Percentiles rank a stretch among this genome's conserved stretches.
These are phyloP conservation scores for Prototheca cutis DNA, from an alignment of 163 green algal genomes.

Conservation along the genomic window DNA sequence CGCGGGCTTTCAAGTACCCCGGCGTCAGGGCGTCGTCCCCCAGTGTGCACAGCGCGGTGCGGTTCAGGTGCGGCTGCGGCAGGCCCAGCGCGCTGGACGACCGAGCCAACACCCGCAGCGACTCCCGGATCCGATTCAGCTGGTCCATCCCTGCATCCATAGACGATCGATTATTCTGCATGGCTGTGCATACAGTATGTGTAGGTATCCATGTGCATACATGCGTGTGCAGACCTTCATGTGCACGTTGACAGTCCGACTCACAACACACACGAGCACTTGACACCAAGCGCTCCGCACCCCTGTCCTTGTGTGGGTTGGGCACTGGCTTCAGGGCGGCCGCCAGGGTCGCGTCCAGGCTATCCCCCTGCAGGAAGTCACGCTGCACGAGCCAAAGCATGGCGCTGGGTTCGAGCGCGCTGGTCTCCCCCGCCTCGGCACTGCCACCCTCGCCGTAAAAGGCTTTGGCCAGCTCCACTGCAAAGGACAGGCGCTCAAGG, in stretches of 20 bases:
- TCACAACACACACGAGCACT: too few relatives aligned
- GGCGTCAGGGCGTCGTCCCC: slow-evolving; percentile 60
- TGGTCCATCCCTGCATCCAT: slow-evolving; percentile 47
- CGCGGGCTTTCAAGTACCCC: slow-evolving; percentile 55
- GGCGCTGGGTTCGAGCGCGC: neutral
- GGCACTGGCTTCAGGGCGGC: slow-evolving; percentile 43
- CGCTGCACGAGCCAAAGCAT: slow-evolving; percentile 89
- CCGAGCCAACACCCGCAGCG: neutral
- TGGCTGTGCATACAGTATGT: too few relatives aligned
- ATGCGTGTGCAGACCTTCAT: too few relatives aligned
- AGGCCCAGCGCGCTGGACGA: slow-evolving; percentile 54
- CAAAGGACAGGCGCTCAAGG: slow-evolving; percentile 84
- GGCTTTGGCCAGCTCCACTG: slow-evolving; percentile 62
- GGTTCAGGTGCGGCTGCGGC: slow-evolving; percentile 80
- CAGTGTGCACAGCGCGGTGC: slow-evolving; percentile 80
- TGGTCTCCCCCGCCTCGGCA: neutral
- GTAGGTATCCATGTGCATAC: too few relatives aligned
- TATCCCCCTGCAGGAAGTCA: slow-evolving; percentile 76
- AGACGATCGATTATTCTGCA: too few relatives aligned
- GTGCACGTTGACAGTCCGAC: too few relatives aligned
- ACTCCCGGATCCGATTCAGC: slow-evolving; percentile 35
- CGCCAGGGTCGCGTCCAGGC: slow-evolving; percentile 56
- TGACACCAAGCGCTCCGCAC: too few relatives aligned
- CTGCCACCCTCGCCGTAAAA: slow-evolving; percentile 25
- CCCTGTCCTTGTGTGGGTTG: too few relatives aligned